Conservation (phyloP, 2,329 filamentous ascomycete genomes). For the Eutypa lata region DNA sequence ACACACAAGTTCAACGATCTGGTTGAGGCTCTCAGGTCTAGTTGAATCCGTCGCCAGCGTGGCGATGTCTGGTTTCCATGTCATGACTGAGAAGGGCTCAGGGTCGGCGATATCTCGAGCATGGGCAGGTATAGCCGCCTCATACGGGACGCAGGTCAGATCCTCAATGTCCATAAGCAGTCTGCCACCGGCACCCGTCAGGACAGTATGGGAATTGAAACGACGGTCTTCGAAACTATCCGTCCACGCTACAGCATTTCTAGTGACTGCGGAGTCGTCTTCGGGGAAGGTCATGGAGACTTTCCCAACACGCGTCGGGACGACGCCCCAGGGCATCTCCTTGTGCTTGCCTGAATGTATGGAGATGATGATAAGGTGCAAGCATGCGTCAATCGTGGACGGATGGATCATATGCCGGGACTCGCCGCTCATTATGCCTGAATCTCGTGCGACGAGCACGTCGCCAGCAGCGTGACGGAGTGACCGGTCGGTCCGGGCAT, state of each 20-base stretch:
- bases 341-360: slow-evolving; percentile 13
- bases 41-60: neutral
- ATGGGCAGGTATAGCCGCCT: slow-evolving; percentile 18
- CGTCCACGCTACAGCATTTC: slow-evolving; percentile 6
- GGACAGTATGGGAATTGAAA: slow-evolving; percentile 14
- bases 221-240: slow-evolving; percentile 12
- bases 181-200: slow-evolving; percentile 11
- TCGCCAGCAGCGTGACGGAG: slow-evolving; percentile 6
- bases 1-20: slow-evolving; percentile 8
- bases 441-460: slow-evolving; percentile 2
- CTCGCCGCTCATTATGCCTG: slow-evolving; percentile 14
- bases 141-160: slow-evolving; percentile 18
- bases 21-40: neutral
- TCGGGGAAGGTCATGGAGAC: slow-evolving; percentile 9
- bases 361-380: slow-evolving; percentile 18
- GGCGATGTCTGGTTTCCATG: slow-evolving; percentile 13
- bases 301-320: slow-evolving; percentile 11
- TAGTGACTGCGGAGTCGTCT: slow-evolving; percentile 2
- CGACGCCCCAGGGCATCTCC: slow-evolving; percentile 15
- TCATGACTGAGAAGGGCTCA: slow-evolving; percentile 12
- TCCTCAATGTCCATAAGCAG: slow-evolving; percentile 17
- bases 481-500: slow-evolving; percentile 8
- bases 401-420: slow-evolving; percentile 31
- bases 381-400: slow-evolving; percentile 26
- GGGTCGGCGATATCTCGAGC: neutral